Evolutionary conservation across 441 rosid species (phyloP), one percentile per base, ranked within the genome.

Genomic region (Pelargonium australe): DNA sequence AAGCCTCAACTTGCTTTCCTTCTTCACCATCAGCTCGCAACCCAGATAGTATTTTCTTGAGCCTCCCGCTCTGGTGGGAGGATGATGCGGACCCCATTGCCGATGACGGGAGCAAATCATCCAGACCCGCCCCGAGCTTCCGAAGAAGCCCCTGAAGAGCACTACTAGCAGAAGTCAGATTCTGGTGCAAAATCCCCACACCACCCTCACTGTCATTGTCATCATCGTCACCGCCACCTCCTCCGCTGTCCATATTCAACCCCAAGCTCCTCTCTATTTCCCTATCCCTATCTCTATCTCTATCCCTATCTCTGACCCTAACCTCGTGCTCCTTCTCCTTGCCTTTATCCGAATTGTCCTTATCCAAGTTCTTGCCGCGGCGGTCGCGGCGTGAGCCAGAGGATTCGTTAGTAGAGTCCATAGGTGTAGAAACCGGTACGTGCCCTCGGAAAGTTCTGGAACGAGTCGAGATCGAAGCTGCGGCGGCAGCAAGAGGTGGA

Each of bases 1-100:
- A 72, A 5, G 99, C 97, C 82, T 95, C 99, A 73, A 95, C 95
- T 75, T 95, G 98, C 81, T 80, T 95, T 14, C 98, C 99, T 79
- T 92, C 99, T 84, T 92, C 99, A 0, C 97, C 99, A 23, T 92
- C 92, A 0, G 97, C 87, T 3, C 98, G 91, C 84, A 95, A 71
- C 17, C 98, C 98, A 0, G 97, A 78, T 10, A 95, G 77, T 13
- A 95, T 88, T 86, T 95, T 95, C 91, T 95, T 95, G 77, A 95
- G 72, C 75, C 92, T 82, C 47, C 98, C 87, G 0, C 79, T 87
- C 72, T 89, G 92, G 53, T 95, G 99, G 0, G 97, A 92, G 0
- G 96, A 85, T 0, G 98, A 95, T 0, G 86, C 96, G 0, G 96
- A 87, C 40, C 92, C 92, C 70, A 89, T 83, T 1, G 82, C 95